Conservation (phyloP, 1,284 basidiomycete species). For the Rhodotorula sp. region DNA sequence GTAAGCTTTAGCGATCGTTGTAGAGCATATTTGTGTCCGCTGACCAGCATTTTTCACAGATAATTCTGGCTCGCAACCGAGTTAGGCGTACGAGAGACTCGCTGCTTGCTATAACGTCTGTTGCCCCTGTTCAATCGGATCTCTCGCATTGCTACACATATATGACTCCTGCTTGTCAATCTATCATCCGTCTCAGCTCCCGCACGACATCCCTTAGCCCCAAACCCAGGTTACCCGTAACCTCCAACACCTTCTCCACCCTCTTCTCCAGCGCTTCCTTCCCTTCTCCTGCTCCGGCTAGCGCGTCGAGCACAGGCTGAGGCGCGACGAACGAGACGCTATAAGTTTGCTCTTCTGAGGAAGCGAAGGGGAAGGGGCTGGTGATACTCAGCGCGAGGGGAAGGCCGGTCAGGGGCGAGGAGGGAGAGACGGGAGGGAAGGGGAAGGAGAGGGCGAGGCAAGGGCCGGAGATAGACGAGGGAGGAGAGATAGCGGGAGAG, state of each 20-base stretch:
- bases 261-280: conserved; percentile 18
- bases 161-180: background rate
- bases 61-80: background rate
- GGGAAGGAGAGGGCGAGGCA: background rate
- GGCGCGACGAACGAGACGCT: no score
- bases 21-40: no score
- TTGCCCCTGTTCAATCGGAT: no score
- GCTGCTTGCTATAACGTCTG: no score
- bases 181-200: background rate
- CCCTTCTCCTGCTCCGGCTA: background rate
- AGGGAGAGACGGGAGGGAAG: background rate
- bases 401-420: background rate
- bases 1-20: no score
- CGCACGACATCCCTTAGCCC: background rate
- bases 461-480: background rate
- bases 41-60: background rate
- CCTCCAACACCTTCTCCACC: conserved; percentile 38
- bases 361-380: background rate
- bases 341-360: no score
- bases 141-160: background rate
- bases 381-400: background rate
- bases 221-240: conserved; percentile 34
- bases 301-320: background rate
- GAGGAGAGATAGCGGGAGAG: background rate
- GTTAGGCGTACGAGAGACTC: background rate